phyloP scores from a whole-genome alignment of 139 green algal species.

The Astrephomene gubernaculifera region DNA sequence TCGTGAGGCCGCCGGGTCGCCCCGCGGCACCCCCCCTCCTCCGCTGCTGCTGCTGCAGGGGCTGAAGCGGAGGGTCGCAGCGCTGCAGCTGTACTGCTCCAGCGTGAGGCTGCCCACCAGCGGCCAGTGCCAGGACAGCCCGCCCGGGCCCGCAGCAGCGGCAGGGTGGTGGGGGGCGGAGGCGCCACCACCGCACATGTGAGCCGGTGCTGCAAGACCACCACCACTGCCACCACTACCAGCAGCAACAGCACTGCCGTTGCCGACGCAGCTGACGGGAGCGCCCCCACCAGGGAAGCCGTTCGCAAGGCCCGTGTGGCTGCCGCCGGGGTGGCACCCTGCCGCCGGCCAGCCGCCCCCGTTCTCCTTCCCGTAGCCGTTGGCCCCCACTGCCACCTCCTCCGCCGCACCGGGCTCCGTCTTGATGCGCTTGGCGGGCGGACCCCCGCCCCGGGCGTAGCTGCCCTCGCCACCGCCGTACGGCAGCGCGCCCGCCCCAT shows the following conservation, averaged over 20 bases:
- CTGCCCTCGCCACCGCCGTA: not conserved
- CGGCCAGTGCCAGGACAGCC: constrained; percentile 38
- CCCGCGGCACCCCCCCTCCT: not conserved
- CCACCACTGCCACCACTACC: not conserved
- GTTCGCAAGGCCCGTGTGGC: not conserved
- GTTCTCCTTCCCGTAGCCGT: not conserved
- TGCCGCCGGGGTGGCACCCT: not conserved
- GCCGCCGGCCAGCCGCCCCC: not conserved
- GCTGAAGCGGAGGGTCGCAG: constrained; percentile 3
- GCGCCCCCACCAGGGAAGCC: too few species aligned
- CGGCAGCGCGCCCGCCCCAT: not conserved
- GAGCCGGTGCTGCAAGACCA: not conserved
- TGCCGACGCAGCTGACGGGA: too few species aligned
- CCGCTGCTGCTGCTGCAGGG: not conserved
- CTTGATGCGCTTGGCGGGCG: constrained; percentile 2
- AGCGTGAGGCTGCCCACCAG: constrained; percentile 25
- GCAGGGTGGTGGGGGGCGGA: not conserved
- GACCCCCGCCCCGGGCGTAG: not conserved
- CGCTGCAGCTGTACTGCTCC: constrained; percentile 18
- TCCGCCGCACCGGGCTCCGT: not conserved
- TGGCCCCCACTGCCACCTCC: not conserved
- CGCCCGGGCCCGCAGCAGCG: not conserved
- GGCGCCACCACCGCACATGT: not conserved
- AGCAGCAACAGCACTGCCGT: not conserved
- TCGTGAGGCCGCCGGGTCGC: not conserved